Conservation (phyloP, 305 asterid genomes). For the Fraxinus dipetala region DNA sequence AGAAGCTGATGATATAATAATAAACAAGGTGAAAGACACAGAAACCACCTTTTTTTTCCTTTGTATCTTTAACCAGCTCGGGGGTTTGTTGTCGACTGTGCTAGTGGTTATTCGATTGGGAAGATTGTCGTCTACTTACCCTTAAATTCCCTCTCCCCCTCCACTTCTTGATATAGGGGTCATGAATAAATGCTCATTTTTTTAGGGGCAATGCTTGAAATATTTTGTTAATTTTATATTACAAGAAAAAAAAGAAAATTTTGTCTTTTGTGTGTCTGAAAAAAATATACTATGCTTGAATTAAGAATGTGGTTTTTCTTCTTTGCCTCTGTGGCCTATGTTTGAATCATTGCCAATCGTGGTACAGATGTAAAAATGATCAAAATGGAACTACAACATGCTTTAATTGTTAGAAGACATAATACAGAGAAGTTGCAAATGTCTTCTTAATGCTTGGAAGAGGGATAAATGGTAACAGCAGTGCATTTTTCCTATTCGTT, state of each 20-base stretch:
- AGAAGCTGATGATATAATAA: background rate
- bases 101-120: background rate
- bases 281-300: background rate
- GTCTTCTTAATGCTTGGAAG: too few species aligned
- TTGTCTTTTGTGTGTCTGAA: background rate
- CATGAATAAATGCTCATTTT: background rate
- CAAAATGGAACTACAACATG: background rate
- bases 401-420: background rate
- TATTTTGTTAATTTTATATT: background rate
- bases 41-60: background rate
- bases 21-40: background rate
- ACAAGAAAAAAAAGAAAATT: background rate
- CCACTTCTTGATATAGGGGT: background rate
- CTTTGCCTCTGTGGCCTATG: background rate
- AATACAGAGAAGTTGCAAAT: background rate
- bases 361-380: constrained; percentile 7
- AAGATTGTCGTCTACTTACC: background rate
- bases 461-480: too few species aligned
- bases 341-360: background rate
- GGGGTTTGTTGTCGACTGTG: background rate
- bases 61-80: background rate
- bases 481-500: too few species aligned
- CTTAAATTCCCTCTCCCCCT: background rate
- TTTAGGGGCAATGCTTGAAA: background rate
- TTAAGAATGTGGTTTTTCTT: background rate